Conservation (phyloP, 108 stramenopile genomes). For the Bacterosira constricta region DNA sequence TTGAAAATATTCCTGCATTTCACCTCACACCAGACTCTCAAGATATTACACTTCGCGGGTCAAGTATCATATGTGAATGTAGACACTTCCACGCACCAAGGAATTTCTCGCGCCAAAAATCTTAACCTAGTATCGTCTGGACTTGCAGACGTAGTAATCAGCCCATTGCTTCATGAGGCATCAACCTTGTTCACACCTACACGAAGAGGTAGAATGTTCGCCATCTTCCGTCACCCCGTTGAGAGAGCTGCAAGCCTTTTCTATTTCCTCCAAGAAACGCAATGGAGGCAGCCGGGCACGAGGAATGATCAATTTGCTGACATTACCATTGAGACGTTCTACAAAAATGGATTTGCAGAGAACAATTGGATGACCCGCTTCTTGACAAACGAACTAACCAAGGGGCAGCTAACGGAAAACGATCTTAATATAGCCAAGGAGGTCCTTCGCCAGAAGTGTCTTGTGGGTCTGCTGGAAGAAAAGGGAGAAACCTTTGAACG, state of each 20-base stretch:
- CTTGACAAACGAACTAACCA: constrained; percentile 32
- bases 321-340: constrained; percentile 31
- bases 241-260: constrained; percentile 52
- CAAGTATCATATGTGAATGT: constrained; percentile 50
- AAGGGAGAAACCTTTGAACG: constrained; percentile 49
- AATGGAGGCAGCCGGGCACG: constrained; percentile 19
- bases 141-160: constrained; percentile 47
- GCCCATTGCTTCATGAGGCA: constrained; percentile 42
- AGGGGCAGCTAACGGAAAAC: constrained; percentile 23
- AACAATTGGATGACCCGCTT: constrained; percentile 50
- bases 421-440: constrained; percentile 49
- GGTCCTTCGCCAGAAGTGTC: constrained; percentile 45
- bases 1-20: too few relatives aligned
- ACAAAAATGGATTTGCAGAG: constrained; percentile 34
- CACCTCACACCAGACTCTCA: constrained; percentile 15
- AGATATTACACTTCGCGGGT: constrained; percentile 31
- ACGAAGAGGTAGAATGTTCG: constrained; percentile 34
- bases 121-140: constrained; percentile 34
- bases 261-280: constrained; percentile 36
- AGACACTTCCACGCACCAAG: constrained; percentile 41
- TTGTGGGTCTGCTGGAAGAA: constrained; percentile 48
- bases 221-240: constrained; percentile 51
- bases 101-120: constrained; percentile 44
- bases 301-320: constrained; percentile 44
- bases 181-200: constrained; percentile 25